These are phyloP conservation scores for Globisporangium mamillatum DNA, from an alignment of 352 stramenopile species.

Conservation along the genomic window DNA sequence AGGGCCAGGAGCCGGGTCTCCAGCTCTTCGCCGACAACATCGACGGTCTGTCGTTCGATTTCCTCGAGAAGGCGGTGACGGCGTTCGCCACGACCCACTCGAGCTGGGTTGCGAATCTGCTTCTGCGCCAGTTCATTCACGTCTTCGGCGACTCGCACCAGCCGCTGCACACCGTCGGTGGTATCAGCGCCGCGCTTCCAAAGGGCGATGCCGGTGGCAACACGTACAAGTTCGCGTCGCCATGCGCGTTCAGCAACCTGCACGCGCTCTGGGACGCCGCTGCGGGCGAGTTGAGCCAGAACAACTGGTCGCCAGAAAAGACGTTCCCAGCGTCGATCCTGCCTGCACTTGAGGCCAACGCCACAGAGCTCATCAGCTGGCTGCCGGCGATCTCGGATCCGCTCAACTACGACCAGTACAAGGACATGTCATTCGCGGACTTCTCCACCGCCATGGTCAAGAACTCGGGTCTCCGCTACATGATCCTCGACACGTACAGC, in stretches of 20 bases:
- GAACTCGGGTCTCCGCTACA: conserved; percentile 22
- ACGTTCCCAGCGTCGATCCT: conserved; percentile 15
- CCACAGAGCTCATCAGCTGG: conserved; percentile 42
- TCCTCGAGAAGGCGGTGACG: conserved; percentile 45
- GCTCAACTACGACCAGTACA: conserved; percentile 42
- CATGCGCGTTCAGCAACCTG: conserved; percentile 58
- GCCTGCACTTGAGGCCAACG: conserved; percentile 29
- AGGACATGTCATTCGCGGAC: conserved; percentile 28
- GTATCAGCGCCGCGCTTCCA: conserved; percentile 43
- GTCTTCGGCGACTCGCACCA: conserved; percentile 66
- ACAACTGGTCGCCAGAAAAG: conserved; percentile 43
- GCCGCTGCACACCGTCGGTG: conserved; percentile 49
- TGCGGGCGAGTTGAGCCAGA: conserved; percentile 45
- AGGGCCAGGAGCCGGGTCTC: conserved; percentile 37
- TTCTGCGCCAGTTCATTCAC: conserved; percentile 70
- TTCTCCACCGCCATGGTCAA: conserved; percentile 35
- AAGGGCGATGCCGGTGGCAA: conserved; percentile 58
- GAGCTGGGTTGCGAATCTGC: conserved; percentile 56
- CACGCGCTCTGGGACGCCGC: conserved; percentile 64
- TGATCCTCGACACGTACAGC: conserved; percentile 46
- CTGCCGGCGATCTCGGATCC: conserved; percentile 30
- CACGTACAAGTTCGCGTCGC: conserved; percentile 44
- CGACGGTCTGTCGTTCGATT: conserved; percentile 38
- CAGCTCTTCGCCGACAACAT: conserved; percentile 49
- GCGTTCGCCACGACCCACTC: conserved; percentile 64